Conservation (phyloP, 106 monocot genomes). For the Platanthera zijinensis region DNA sequence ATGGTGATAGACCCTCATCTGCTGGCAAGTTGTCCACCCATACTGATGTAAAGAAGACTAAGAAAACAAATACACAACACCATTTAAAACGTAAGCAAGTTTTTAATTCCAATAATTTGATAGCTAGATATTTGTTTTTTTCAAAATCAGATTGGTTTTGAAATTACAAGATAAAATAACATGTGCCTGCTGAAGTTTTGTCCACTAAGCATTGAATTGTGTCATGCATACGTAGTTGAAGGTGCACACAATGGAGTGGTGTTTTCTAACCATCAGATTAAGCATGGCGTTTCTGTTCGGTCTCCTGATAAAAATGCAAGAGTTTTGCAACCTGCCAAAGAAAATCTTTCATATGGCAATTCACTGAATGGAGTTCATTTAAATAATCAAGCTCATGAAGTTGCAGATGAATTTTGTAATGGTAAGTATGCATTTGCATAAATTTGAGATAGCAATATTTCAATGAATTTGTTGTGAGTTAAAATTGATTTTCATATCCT, state of each 20-base stretch:
- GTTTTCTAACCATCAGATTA: constrained; percentile 12
- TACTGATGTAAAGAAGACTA: constrained; percentile 36
- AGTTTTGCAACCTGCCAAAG: constrained; percentile 13
- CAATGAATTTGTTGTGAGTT: neutral
- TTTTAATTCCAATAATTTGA: constrained; percentile 10
- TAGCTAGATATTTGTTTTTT: neutral
- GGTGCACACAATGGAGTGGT: constrained; percentile 19
- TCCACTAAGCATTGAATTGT: neutral
- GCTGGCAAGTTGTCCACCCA: constrained; percentile 16
- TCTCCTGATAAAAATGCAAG: constrained; percentile 15
- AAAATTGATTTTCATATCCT: neutral
- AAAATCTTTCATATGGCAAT: constrained; percentile 7
- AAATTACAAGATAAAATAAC: neutral
- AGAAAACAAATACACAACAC: constrained; percentile 21
- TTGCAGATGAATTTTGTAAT: constrained; percentile 9
- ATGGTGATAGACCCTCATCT: constrained; percentile 20
- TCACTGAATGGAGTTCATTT: constrained; percentile 8
- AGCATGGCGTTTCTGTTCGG: constrained; percentile 9
- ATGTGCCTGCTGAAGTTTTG: constrained; percentile 4
- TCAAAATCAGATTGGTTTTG: neutral
- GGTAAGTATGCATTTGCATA: constrained; percentile 1
- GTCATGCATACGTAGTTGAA: constrained; percentile 19
- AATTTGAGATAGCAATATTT: neutral
- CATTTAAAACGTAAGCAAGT: constrained; percentile 46
- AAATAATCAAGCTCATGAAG: constrained; percentile 9